Base-by-base conservation (phyloP, 2,329 filamentous ascomycete genomes). In the Ceratocystis alfenasii region DNA sequence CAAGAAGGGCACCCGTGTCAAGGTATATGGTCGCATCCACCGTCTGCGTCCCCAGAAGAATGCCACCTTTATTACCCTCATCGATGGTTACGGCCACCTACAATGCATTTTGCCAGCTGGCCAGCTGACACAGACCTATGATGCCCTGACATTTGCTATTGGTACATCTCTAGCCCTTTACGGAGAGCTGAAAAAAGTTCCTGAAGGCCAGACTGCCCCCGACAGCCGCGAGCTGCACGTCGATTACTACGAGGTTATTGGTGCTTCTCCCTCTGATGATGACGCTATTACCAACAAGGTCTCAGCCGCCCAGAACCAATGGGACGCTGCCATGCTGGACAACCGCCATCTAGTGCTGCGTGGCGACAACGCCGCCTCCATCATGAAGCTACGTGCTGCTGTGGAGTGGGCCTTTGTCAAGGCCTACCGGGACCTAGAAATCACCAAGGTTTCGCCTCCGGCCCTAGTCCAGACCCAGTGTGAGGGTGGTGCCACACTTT, bases 381-480 rank as follows among this genome's bases (percentile, higher is more conserved):
- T 96, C 70, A 88, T 96, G 83, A 88, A 92, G 75, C 87, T 96
- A 69, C 88, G 92, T 68, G 87, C 89, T 67, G 85, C 87, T 28
- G 84, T 93, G 65, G 86, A 95, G 75, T 84, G 83, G 70, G 89
- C 91, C 12, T 96, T 96, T 79, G 82, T 87, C 75, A 81, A 85
- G 72, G 82, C 85, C 46, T 96, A 90, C 79, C 84, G 88, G 72
- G 88, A 94, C 74, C 78, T 87, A 71, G 82, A 85, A 69, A 82
- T 93, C 75, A 82, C 87, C 72, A 92, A 96, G 78, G 91, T 96
- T 69, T 88, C 87, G 62, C 92, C 92, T 12, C 92, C 92, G 1
- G 90, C 90, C 41, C 87, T 95, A 75, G 94, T 96, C 68, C 94
- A 95, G 79, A 97, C 93, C 20, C 88, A 96, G 78, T 89, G 95